Evolutionary conservation across 2,329 filamentous ascomycete genomes (phyloP), one percentile per base, ranked within the genome.

Genomic region (Zymoseptoria brevis): DNA sequence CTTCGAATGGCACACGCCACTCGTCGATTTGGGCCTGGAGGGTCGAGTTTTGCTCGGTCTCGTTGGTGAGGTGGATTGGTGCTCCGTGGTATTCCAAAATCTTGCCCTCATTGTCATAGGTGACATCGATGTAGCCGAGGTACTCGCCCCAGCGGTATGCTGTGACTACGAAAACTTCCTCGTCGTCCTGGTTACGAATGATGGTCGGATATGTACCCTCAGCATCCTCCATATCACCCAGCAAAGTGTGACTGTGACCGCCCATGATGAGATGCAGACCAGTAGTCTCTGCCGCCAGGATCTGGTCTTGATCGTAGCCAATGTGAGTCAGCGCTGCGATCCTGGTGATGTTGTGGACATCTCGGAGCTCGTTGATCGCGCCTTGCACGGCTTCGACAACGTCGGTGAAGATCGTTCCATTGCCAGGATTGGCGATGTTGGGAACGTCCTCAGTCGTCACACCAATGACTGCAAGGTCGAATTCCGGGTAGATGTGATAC

Each of bases 91-190:
- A 87, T 3, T 78, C 79, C 5, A 87, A 76, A 16, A 86, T 80
- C 69, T 81, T 83, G 69, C 85, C 85, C 1, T 81, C 73, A 3
- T 75, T 63, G 65, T 86, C 83, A 66, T 85, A 87, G 0, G 82
- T 83, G 7, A 87, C 79, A 62, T 87, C 84, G 64, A 87, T 87
- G 70, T 85, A 85, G 59, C 85, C 85, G 2, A 87, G 72, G 58
- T 87, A 87, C 73, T 87, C 83, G 55, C 85, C 85, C 85, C 85
- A 87, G 62, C 84, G 80, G 68, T 84, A 87, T 2, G 84, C 81
- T 7, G 84, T 86, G 19, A 88, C 85, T 66, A 87, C 80, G 68
- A 87, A 87, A 54, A 87, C 85, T 66, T 87, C 85, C 35, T 87
- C 81, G 51, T 83, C 84, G 54, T 83, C 80, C 62, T 77, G 72